Percentiles rank a stretch among this genome's conserved stretches.
These are phyloP conservation scores for Rhizopogon vesiculosus DNA, from an alignment of 768 basidiomycete genomes.

Conservation along the genomic window DNA sequence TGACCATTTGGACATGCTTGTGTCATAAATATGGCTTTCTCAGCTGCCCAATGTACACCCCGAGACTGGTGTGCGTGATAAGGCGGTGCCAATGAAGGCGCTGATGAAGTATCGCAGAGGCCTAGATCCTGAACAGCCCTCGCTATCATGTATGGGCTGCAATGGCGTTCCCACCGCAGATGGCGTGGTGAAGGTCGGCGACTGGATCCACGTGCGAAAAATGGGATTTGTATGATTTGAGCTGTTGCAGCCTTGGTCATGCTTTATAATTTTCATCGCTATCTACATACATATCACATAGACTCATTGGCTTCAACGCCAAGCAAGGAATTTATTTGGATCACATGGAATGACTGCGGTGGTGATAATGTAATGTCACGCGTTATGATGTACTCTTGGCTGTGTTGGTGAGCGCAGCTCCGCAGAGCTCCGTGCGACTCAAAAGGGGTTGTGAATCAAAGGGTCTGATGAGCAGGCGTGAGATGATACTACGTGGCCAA, in stretches of 20 bases:
- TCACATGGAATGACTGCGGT: neutral
- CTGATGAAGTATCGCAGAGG: constrained; percentile 69
- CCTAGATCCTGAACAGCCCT: constrained; percentile 41
- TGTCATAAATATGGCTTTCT: constrained; percentile 1
- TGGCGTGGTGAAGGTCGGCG: constrained; percentile 60
- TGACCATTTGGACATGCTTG: constrained; percentile 1
- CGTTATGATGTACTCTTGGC: neutral
- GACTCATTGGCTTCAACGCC: neutral
- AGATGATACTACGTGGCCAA: neutral
- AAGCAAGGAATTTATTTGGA: neutral
- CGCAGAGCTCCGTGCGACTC: neutral
- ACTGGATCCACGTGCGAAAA: constrained; percentile 47
- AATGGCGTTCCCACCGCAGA: constrained; percentile 50
- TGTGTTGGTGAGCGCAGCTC: neutral
- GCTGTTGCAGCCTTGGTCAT: neutral
- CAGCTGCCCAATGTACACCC: constrained; percentile 75
- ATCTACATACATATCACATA: neutral
- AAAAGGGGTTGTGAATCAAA: neutral
- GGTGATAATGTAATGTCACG: neutral
- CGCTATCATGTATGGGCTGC: constrained; percentile 62
- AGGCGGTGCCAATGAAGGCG: constrained; percentile 71
- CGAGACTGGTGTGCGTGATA: constrained; percentile 58
- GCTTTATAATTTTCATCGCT: neutral
- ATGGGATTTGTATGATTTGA: constrained; percentile 22
- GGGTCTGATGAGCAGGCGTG: constrained; percentile 1